Evolutionary conservation across 1,284 basidiomycete genomes (phyloP).

Genomic region (Ustilago xerochloae): DNA sequence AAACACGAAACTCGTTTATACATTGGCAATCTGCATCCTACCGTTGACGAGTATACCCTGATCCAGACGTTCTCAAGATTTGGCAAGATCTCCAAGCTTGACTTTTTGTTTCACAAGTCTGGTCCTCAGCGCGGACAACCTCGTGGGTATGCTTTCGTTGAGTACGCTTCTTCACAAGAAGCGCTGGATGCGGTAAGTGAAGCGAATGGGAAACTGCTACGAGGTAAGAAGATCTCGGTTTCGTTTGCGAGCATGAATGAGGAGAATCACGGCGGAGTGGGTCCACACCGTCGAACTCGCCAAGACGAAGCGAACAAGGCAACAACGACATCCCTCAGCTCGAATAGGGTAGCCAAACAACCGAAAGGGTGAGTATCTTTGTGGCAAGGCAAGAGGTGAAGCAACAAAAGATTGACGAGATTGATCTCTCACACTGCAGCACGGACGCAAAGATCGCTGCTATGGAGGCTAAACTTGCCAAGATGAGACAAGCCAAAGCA

Average conservation of each 20-base stretch:
- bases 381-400: not conserved
- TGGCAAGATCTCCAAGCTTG: conserved; percentile 89
- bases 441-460: conserved; percentile 89
- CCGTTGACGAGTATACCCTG: conserved; percentile 86
- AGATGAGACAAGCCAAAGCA: conserved; percentile 31
- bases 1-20: conserved; percentile 76
- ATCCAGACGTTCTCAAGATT: conserved; percentile 89
- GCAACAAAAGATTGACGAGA: not conserved
- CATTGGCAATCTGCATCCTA: conserved; percentile 87
- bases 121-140: conserved; percentile 90
- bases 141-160: conserved; percentile 92
- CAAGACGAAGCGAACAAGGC: conserved; percentile 60
- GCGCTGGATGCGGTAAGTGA: conserved; percentile 81
- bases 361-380: conserved; percentile 73
- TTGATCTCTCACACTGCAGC: conserved; percentile 9
- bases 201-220: conserved; percentile 82
- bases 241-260: conserved; percentile 81
- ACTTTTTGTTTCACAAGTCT: conserved; percentile 93
- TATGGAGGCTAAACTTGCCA: conserved; percentile 87
- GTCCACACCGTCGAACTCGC: conserved; percentile 40
- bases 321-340: conserved; percentile 83
- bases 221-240: conserved; percentile 86
- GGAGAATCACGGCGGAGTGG: conserved; percentile 9
- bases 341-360: conserved; percentile 79
- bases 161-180: conserved; percentile 75